phyloP scores from a whole-genome alignment of 345 rosid species.

The Eucalyptus cloeziana region DNA sequence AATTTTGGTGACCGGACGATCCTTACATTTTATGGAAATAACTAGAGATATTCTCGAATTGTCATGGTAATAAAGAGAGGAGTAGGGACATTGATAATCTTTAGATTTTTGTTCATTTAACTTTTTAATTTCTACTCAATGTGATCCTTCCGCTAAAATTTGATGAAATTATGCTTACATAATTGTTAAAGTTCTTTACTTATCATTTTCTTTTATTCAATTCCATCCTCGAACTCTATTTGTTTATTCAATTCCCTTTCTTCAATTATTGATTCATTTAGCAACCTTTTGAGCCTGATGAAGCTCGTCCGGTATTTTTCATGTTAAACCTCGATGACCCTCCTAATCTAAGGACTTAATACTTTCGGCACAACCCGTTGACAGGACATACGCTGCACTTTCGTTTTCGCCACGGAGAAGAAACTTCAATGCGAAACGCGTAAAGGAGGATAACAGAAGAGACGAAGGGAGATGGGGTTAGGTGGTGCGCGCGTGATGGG shows the following conservation, averaged over 20 bases:
- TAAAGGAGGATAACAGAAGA: not conserved
- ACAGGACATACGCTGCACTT: not conserved
- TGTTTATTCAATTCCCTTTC: not conserved
- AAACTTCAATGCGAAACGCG: not conserved
- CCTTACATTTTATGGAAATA: not conserved
- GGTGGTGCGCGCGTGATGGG: not conserved
- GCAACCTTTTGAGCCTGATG: not conserved
- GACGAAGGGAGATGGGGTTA: not conserved
- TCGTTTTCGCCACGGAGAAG: not conserved
- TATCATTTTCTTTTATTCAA: not conserved
- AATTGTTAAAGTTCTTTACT: not conserved
- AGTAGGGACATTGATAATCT: fast-evolving
- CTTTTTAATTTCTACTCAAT: not conserved
- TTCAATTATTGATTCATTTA: not conserved
- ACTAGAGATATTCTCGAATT: fast-evolving
- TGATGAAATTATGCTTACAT: not conserved
- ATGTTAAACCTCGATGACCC: not conserved
- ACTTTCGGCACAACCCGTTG: not conserved
- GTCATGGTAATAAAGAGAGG: not conserved
- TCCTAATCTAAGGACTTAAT: not conserved
- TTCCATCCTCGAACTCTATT: not conserved
- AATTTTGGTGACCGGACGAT: not conserved
- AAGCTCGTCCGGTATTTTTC: not conserved
- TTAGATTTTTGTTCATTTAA: not conserved
- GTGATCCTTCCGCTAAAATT: not conserved